These are phyloP conservation scores for Talinum fruticosum DNA, from an alignment of 148 eudicot species.

Conservation along the genomic window DNA sequence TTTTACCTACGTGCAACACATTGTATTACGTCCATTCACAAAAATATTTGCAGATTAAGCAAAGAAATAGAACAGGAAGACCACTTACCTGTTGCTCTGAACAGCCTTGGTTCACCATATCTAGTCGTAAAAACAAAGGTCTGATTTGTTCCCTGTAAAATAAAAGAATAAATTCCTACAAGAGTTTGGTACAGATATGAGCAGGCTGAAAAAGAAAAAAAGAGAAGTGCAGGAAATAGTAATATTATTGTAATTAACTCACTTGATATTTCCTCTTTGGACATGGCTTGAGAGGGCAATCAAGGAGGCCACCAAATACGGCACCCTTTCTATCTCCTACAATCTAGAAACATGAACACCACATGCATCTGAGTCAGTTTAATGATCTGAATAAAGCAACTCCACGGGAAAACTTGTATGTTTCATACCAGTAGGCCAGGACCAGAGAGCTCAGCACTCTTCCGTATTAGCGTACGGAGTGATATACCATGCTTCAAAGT, in stretches of 20 bases:
- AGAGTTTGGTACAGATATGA: slow-evolving; percentile 9
- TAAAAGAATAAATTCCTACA: slow-evolving; percentile 12
- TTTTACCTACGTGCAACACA: neutral
- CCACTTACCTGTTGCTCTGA: slow-evolving; percentile 82
- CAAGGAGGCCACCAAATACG: slow-evolving; percentile 87
- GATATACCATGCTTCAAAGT: slow-evolving; percentile 93
- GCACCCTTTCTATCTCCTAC: slow-evolving; percentile 90
- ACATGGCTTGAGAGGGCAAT: slow-evolving; percentile 76
- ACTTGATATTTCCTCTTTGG: slow-evolving; percentile 92
- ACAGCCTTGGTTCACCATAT: slow-evolving; percentile 86
- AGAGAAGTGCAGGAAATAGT: neutral
- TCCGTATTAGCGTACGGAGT: slow-evolving; percentile 82
- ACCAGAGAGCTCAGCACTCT: slow-evolving; percentile 73
- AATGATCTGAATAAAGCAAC: slow-evolving; percentile 4
- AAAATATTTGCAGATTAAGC: neutral
- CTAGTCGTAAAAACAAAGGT: slow-evolving; percentile 83
- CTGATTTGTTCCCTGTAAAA: slow-evolving; percentile 82
- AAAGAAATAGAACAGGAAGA: slow-evolving; percentile 1
- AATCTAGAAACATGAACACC: slow-evolving; percentile 44
- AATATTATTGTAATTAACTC: slow-evolving; percentile 26
- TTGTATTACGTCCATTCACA: neutral
- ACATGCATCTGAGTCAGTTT: neutral
- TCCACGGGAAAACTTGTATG: neutral
- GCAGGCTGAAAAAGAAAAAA: neutral
- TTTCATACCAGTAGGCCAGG: slow-evolving; percentile 79